Percentiles rank a stretch among this genome's conserved stretches.
These are phyloP conservation scores for Quercus ilex DNA, from an alignment of 306 rosid species.

Conservation along the genomic window DNA sequence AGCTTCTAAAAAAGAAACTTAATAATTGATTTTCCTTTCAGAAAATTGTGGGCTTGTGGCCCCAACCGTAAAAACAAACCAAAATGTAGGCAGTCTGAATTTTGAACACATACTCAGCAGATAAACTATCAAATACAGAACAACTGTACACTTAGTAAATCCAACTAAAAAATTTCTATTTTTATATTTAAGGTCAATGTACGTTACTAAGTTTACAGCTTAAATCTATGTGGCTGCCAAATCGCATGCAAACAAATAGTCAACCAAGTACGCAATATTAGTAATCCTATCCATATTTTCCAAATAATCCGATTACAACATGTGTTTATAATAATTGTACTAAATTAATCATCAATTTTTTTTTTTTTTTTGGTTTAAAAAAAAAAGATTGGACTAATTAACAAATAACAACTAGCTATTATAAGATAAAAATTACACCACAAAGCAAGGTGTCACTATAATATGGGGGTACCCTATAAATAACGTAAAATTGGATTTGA, in stretches of 20 bases:
- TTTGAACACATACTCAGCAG: too few relatives aligned
- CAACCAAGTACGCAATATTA: not conserved
- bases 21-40: not conserved
- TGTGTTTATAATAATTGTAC: not conserved
- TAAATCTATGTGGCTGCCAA: not conserved
- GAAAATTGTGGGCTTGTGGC: not conserved
- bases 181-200: not conserved
- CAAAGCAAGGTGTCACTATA: not conserved
- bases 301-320: not conserved
- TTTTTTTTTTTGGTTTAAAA: not conserved
- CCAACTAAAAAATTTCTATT: not conserved
- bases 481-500: not conserved
- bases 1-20: too few relatives aligned
- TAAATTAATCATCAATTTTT: not conserved
- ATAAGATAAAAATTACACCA: not conserved
- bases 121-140: too few relatives aligned
- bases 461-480: not conserved
- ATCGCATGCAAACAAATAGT: conserved; percentile 6
- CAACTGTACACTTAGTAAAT: not conserved
- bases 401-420: too few relatives aligned
- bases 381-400: too few relatives aligned
- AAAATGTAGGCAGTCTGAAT: not conserved
- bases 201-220: not conserved
- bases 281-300: not conserved
- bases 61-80: not conserved